These are phyloP conservation scores for Candida awuae DNA, from an alignment of 805 yeast species.

Conservation along the genomic window DNA sequence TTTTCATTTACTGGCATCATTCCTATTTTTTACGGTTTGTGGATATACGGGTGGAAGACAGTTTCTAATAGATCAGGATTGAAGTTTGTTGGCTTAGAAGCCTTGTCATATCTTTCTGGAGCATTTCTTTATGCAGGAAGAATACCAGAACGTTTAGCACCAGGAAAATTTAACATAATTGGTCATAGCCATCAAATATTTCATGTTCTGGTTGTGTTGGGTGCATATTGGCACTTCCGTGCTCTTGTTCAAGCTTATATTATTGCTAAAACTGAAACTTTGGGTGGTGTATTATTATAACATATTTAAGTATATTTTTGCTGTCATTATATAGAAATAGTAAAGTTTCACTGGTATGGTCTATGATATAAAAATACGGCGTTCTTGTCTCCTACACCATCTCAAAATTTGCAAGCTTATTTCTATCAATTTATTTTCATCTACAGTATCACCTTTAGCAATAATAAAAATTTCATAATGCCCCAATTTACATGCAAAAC, in stretches of 20 bases:
- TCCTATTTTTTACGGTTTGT: constrained; percentile 54
- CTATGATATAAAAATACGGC: constrained; percentile 54
- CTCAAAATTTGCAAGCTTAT: constrained; percentile 57
- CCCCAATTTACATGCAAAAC: constrained; percentile 21
- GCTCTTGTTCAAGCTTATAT: constrained; percentile 54
- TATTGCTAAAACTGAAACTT: constrained; percentile 31
- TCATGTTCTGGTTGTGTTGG: constrained; percentile 68
- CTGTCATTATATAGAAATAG: constrained; percentile 68
- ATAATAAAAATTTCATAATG: constrained; percentile 56
- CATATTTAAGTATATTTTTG: too few species aligned
- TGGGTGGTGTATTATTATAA: constrained; percentile 6
- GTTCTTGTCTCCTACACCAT: constrained; percentile 72
- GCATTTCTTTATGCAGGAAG: constrained; percentile 73
- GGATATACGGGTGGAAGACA: constrained; percentile 40
- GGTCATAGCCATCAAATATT: constrained; percentile 86
- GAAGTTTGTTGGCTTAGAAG: constrained; percentile 61
- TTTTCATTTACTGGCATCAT: constrained; percentile 75
- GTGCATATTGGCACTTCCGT: constrained; percentile 64
- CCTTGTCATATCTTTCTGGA: constrained; percentile 66
- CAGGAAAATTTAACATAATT: constrained; percentile 58
- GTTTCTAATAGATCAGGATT: constrained; percentile 47
- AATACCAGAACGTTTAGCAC: constrained; percentile 62
- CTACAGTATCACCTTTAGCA: constrained; percentile 41
- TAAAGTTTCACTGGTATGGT: too few species aligned
- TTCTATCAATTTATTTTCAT: constrained; percentile 47